These are phyloP conservation scores for Candida gorgasii DNA, from an alignment of 805 yeast species.

Conservation along the genomic window DNA sequence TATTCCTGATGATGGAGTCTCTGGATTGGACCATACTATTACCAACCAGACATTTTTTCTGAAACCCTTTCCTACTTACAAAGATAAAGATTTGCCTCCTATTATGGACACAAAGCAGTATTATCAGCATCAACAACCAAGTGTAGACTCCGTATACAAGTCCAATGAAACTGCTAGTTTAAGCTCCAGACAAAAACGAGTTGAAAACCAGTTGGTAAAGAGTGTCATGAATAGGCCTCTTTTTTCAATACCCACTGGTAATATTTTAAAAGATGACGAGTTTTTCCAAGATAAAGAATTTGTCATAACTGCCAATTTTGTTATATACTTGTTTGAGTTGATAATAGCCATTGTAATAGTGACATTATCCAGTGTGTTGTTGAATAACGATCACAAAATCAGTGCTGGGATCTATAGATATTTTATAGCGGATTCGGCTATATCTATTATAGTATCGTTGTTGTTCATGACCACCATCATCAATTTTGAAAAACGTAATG, in stretches of 20 bases:
- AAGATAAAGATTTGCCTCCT: slow-evolving; percentile 26
- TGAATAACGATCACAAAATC: slow-evolving; percentile 24
- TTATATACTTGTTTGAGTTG: slow-evolving; percentile 33
- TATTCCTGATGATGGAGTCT: slow-evolving; percentile 10
- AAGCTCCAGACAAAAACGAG: slow-evolving; percentile 21
- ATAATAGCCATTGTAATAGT: slow-evolving; percentile 28
- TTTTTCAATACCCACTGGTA: slow-evolving; percentile 21
- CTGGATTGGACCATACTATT: slow-evolving; percentile 6
- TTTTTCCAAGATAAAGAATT: slow-evolving; percentile 15
- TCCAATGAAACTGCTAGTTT: slow-evolving; percentile 20
- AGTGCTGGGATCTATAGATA: slow-evolving; percentile 32
- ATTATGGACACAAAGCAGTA: slow-evolving; percentile 22
- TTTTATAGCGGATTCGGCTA: slow-evolving; percentile 36
- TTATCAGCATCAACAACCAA: slow-evolving; percentile 6
- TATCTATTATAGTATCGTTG: slow-evolving; percentile 34
- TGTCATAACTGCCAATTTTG: slow-evolving; percentile 27
- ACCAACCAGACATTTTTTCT: slow-evolving; percentile 15
- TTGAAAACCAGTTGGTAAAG: slow-evolving; percentile 30
- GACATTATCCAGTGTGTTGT: slow-evolving; percentile 26
- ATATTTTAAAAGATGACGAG: slow-evolving; percentile 17
- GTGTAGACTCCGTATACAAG: slow-evolving; percentile 8
- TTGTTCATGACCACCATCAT: slow-evolving; percentile 38
- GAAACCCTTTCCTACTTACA: slow-evolving; percentile 13
- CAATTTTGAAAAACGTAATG: slow-evolving; percentile 40
- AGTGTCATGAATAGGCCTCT: slow-evolving; percentile 37